These are phyloP conservation scores for Alternaria panax DNA, from an alignment of 2,329 filamentous ascomycete genomes.

Conservation along the genomic window DNA sequence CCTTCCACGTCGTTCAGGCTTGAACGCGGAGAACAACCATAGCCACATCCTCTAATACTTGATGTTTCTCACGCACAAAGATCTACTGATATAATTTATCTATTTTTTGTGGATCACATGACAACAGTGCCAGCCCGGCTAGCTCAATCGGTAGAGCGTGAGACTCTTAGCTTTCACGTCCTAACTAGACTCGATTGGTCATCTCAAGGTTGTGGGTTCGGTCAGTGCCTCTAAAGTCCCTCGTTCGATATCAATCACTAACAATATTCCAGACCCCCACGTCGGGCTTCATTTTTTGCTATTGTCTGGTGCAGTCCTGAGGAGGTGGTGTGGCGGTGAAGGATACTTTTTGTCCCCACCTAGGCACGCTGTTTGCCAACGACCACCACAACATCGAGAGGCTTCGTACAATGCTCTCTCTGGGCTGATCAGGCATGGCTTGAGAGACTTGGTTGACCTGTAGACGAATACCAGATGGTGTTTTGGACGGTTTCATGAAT, in stretches of 20 bases:
- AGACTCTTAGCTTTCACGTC: conserved; percentile 45
- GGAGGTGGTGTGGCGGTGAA: not conserved
- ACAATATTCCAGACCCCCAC: not conserved
- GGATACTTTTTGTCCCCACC: not conserved
- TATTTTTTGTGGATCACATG: not conserved
- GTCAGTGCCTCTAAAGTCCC: not conserved
- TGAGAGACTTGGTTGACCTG: not conserved
- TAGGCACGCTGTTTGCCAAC: not conserved
- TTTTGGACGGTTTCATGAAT: not conserved
- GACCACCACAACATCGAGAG: not conserved
- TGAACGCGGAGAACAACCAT: not conserved
- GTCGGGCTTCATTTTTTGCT: not conserved
- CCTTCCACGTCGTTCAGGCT: not conserved
- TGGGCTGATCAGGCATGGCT: not conserved
- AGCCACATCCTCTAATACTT: too few species aligned
- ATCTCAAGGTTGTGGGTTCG: conserved; percentile 7
- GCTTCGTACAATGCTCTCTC: not conserved
- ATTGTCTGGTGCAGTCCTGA: not conserved
- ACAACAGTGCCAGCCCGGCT: conserved; percentile 4
- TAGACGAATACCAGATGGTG: not conserved
- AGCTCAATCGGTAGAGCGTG: conserved; percentile 52
- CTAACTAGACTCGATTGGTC: conserved; percentile 4
- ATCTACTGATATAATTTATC: not conserved
- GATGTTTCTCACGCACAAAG: too few species aligned
- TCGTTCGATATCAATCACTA: not conserved